Evolutionary conservation across 2,329 filamentous ascomycete genomes (phyloP).

Genomic region (Aureobasidium melanogenum): DNA sequence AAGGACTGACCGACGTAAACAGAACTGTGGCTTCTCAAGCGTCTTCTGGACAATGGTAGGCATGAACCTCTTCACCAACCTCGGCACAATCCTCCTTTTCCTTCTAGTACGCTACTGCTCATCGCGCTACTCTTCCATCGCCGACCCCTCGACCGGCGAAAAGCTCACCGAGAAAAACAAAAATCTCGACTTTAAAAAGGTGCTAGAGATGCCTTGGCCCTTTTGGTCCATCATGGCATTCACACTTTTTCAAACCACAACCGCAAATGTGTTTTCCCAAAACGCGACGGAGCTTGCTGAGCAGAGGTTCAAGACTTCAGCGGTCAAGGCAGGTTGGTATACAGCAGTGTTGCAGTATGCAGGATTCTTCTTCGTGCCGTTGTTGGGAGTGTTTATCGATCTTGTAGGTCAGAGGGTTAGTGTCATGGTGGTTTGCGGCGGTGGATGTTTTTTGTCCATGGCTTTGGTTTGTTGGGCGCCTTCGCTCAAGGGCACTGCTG

Average conservation of each 20-base stretch:
- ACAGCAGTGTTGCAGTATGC: constrained; percentile 48
- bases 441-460: constrained; percentile 46
- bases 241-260: constrained; percentile 50
- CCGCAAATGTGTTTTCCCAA: constrained; percentile 42
- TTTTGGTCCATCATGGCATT: constrained; percentile 50
- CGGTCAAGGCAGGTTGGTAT: constrained; percentile 53
- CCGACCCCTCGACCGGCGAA: constrained; percentile 51
- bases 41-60: constrained; percentile 54
- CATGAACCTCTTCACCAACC: constrained; percentile 56
- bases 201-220: constrained; percentile 50
- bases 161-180: constrained; percentile 51
- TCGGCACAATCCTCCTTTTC: constrained; percentile 45
- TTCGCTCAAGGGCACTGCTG: constrained; percentile 44
- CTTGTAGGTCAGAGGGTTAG: constrained; percentile 45
- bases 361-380: constrained; percentile 50
- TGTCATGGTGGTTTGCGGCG: constrained; percentile 37
- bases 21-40: constrained; percentile 49
- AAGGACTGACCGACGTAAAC: not conserved
- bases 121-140: constrained; percentile 37
- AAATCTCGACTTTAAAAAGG: constrained; percentile 47
- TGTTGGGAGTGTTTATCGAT: constrained; percentile 49
- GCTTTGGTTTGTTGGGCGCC: constrained; percentile 45
- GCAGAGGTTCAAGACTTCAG: constrained; percentile 47
- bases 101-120: constrained; percentile 46
- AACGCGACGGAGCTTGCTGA: constrained; percentile 55